Evolutionary conservation across 768 basidiomycete species (phyloP), one percentile per base, ranked within the genome.

Genomic region (Crucibulum laeve): DNA sequence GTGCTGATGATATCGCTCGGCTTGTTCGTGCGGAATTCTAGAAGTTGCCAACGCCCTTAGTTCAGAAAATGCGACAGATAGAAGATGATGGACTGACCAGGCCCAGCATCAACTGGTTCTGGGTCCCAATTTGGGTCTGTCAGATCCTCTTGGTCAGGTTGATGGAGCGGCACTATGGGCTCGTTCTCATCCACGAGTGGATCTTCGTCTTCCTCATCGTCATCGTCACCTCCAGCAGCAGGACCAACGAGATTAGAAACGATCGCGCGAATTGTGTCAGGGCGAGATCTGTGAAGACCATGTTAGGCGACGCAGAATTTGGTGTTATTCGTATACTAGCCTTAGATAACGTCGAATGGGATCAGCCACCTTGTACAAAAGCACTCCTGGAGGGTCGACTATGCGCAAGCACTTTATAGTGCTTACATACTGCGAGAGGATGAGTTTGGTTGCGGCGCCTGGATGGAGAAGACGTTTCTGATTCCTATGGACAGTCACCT

Each of bases 41-140:
- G 30, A 19, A 8, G n/a, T 19, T 30, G 35, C 13, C n/a, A 38
- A 37, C n/a, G 25, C 5, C 44, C 21, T 44, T 21, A 32, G n/a
- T 40, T 13, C 42, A 42, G 24, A 26, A 41, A 23, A 25, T 22
- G 14, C 18, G 37, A 36, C 19, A 22, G 18, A 4, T 22, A 3
- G 40, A 39, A 25, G 33, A 44, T 18, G n/a, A 39, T 19, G 25
- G 22, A 57, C 71, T 45, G 50, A 94, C 93, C 88, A 44, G 91
- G 91, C 0, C 94, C 96, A 24, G 96, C 96, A 61, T 99, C 96
- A 43, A 94, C 77, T 0, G 96, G 94, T 57, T 97, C 94, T 0
- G 96, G 96, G 35, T 87, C 83, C 96, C 96, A 99, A 47, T 89
- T 85, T 0, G 89, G 84, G 58, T 99, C 94, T 1, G 73, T 75